Evolutionary conservation across 2,329 filamentous ascomycete species (phyloP).

Genomic region (Rosellinia necatrix): DNA sequence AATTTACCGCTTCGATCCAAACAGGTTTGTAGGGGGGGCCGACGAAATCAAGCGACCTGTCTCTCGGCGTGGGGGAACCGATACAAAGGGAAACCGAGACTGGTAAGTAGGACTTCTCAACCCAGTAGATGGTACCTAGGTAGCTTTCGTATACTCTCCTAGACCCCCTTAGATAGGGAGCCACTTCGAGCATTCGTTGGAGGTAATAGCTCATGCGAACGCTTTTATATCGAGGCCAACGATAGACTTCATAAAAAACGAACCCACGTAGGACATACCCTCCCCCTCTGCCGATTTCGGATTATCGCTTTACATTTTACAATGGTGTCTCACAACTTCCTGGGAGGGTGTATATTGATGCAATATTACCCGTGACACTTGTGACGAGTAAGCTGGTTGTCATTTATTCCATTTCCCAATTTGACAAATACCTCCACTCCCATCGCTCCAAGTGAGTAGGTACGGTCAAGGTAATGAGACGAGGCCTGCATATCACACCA

Average conservation of each 20-base stretch:
- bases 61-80: neutral
- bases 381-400: no score
- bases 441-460: no score
- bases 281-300: no score
- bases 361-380: no score
- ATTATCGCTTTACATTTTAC: no score
- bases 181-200: neutral
- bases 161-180: neutral
- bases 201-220: neutral
- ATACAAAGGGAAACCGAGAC: neutral
- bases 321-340: no score
- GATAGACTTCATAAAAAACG: constrained; percentile 10
- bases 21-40: neutral
- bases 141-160: neutral
- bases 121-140: neutral
- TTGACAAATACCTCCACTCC: no score
- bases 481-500: constrained; percentile 19
- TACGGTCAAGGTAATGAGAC: neutral
- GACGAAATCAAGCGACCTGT: neutral
- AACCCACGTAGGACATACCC: no score
- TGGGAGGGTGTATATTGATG: no score
- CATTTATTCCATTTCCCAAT: constrained; percentile 2
- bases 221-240: constrained; percentile 7
- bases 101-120: neutral
- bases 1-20: neutral